Conservation (phyloP, 164 flowering plant species). For the Macadamia tetraphylla region DNA sequence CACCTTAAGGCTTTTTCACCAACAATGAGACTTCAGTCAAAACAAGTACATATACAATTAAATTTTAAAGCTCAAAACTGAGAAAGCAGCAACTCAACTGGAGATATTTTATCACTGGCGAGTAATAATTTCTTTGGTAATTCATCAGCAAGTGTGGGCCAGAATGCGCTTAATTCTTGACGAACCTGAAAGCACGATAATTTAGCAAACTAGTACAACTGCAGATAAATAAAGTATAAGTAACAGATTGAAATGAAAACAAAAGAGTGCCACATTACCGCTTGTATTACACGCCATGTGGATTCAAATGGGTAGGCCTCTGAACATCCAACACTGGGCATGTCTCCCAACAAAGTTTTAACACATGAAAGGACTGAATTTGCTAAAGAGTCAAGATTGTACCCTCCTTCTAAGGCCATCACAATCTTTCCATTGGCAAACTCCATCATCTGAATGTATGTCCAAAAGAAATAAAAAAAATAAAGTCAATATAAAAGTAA, state of each 20-base stretch:
- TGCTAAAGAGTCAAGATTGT: slow-evolving; percentile 79
- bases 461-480: background rate
- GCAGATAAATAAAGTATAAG: slow-evolving; percentile 1
- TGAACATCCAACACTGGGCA: slow-evolving; percentile 41
- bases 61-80: background rate
- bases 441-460: slow-evolving; percentile 60
- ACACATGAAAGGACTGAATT: slow-evolving; percentile 81
- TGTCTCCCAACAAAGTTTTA: slow-evolving; percentile 59
- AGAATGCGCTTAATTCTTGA: slow-evolving; percentile 46
- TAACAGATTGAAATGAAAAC: background rate
- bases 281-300: slow-evolving; percentile 82
- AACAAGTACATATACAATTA: background rate
- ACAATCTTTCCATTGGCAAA: slow-evolving; percentile 82
- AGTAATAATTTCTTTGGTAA: slow-evolving; percentile 38
- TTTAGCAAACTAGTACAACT: background rate
- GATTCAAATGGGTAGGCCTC: slow-evolving; percentile 85
- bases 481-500: background rate
- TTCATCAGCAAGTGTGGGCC: slow-evolving; percentile 66
- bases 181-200: slow-evolving; percentile 58
- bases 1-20: background rate
- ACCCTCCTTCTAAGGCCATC: slow-evolving; percentile 93
- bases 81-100: slow-evolving; percentile 33
- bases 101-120: slow-evolving; percentile 28
- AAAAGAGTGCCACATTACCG: slow-evolving; percentile 31
- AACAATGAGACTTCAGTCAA: background rate